Evolutionary conservation across 352 stramenopile genomes (phyloP).

Genomic region (Globisporangium echinulatum): DNA sequence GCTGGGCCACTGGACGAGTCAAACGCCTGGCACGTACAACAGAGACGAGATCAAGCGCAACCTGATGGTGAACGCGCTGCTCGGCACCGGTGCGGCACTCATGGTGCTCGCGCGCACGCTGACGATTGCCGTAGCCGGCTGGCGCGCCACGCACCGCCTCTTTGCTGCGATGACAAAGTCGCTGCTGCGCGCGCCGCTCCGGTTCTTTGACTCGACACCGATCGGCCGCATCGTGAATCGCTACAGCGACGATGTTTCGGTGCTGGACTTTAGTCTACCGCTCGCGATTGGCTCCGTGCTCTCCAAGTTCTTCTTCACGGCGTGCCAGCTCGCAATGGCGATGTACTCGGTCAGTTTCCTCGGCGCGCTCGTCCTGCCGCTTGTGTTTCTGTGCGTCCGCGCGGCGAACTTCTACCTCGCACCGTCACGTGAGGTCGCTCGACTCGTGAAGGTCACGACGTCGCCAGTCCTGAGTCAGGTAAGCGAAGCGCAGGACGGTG

Average conservation of each 20-base stretch:
- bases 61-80: constrained; percentile 18
- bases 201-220: constrained; percentile 87
- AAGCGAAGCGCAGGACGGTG: constrained; percentile 19
- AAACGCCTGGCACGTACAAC: constrained; percentile 63
- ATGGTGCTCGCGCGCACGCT: constrained; percentile 23
- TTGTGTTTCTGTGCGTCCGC: constrained; percentile 64
- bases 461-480: constrained; percentile 30
- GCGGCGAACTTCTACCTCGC: constrained; percentile 16
- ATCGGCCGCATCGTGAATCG: constrained; percentile 77
- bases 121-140: constrained; percentile 18
- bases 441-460: constrained; percentile 20
- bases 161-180: constrained; percentile 69
- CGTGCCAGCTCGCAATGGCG: constrained; percentile 53
- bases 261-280: constrained; percentile 18
- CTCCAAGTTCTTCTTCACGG: too few species aligned
- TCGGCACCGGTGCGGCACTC: constrained; percentile 12
- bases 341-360: constrained; percentile 46
- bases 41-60: constrained; percentile 1
- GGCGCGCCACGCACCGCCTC: constrained; percentile 32
- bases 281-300: constrained; percentile 56
- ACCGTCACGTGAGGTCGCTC: constrained; percentile 17
- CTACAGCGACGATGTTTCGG: constrained; percentile 82
- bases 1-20: constrained; percentile 69
- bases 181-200: constrained; percentile 69
- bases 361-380: constrained; percentile 52